Percentiles rank a stretch among this genome's conserved stretches.
These are phyloP conservation scores for Solanum etuberosum DNA, from an alignment of 257 asterid species.

Conservation along the genomic window DNA sequence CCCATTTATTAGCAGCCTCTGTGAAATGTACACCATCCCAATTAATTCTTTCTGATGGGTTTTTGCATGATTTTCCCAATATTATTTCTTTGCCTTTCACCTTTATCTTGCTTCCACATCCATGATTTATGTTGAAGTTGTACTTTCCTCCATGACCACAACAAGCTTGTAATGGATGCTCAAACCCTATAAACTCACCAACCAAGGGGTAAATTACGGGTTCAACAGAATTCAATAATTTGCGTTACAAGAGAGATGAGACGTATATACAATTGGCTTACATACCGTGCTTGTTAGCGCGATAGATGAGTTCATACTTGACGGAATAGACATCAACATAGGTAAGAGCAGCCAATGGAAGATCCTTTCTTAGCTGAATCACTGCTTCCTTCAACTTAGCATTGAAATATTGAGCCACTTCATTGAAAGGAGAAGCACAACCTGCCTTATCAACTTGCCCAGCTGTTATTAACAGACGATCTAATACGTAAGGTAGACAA, in stretches of 20 bases:
- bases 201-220: background rate
- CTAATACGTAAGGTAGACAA: constrained; percentile 63
- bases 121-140: constrained; percentile 43
- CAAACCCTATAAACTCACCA: constrained; percentile 42
- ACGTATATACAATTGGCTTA: background rate
- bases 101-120: constrained; percentile 54
- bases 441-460: constrained; percentile 51
- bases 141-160: constrained; percentile 95
- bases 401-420: constrained; percentile 59
- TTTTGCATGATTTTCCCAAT: constrained; percentile 62
- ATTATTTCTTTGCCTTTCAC: constrained; percentile 50
- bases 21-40: constrained; percentile 92
- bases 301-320: constrained; percentile 67
- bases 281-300: constrained; percentile 47
- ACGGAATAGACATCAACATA: constrained; percentile 66
- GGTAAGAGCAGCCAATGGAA: constrained; percentile 58
- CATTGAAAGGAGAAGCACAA: constrained; percentile 57
- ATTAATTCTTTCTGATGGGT: constrained; percentile 41
- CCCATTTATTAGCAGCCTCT: constrained; percentile 66
- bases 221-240: too few species aligned
- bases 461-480: constrained; percentile 29
- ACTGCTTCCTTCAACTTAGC: constrained; percentile 37
- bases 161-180: constrained; percentile 58
- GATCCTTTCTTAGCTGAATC: constrained; percentile 33
- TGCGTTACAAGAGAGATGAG: background rate